phyloP scores from a whole-genome alignment of 306 rosid genomes.

The Dalbergia cultrata region DNA sequence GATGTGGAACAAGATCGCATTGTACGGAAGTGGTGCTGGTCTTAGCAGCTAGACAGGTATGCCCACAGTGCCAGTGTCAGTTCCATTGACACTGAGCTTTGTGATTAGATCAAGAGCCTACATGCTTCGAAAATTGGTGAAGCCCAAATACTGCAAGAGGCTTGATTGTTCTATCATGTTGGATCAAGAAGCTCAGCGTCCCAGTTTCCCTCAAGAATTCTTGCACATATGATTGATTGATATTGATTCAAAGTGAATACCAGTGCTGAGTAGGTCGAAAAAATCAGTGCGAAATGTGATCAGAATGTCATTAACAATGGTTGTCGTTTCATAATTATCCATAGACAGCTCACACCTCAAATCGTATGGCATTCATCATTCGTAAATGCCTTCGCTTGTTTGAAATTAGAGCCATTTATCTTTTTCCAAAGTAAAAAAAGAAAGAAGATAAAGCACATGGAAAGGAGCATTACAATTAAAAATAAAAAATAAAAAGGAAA shows the following conservation, averaged over 20 bases:
- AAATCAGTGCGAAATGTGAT: too few species aligned
- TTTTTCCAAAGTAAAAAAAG: neutral
- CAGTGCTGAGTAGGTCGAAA: too few species aligned
- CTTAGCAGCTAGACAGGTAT: conserved; percentile 77
- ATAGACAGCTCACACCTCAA: too few species aligned
- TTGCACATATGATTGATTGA: conserved; percentile 65
- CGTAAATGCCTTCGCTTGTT: too few species aligned
- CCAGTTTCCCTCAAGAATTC: conserved; percentile 65
- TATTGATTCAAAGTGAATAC: neutral
- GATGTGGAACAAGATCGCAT: conserved; percentile 68
- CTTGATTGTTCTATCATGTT: conserved; percentile 67
- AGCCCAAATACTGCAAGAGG: conserved; percentile 75
- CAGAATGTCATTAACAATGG: too few species aligned
- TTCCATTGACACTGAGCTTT: conserved; percentile 66
- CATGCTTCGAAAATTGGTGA: conserved; percentile 84
- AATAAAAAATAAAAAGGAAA: neutral
- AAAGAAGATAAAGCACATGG: neutral
- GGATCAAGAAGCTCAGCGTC: conserved; percentile 66
- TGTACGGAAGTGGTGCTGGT: conserved; percentile 86
- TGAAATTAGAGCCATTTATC: too few species aligned
- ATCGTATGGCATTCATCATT: too few species aligned
- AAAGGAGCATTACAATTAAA: too few species aligned
- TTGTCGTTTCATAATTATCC: too few species aligned
- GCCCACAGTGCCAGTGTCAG: conserved; percentile 70
- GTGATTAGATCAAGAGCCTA: conserved; percentile 76